phyloP scores from a whole-genome alignment of 2,329 filamentous ascomycete genomes.

The Calonectria pteridis region DNA sequence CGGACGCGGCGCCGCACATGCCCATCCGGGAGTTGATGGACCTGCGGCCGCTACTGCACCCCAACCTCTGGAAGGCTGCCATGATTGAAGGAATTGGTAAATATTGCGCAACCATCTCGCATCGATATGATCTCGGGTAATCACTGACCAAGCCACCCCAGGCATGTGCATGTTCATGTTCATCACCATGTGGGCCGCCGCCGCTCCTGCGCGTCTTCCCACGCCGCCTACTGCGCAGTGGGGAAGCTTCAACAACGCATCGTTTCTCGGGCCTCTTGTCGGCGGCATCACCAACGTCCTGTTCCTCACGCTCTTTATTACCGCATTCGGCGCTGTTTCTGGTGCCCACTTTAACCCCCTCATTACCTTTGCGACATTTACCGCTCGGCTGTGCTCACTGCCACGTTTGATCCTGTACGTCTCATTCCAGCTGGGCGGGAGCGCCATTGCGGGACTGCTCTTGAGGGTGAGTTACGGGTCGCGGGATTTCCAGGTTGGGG shows the following conservation, averaged over 20 bases:
- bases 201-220: slow-evolving; percentile 29
- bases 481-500: slow-evolving; percentile 45
- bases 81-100: slow-evolving; percentile 53
- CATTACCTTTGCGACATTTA: slow-evolving; percentile 67
- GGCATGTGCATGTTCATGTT: slow-evolving; percentile 40
- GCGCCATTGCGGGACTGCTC: slow-evolving; percentile 46
- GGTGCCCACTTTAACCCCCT: slow-evolving; percentile 67
- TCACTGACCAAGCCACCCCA: neutral
- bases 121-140: neutral
- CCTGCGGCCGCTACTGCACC: slow-evolving; percentile 48
- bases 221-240: slow-evolving; percentile 26
- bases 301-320: slow-evolving; percentile 62
- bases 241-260: slow-evolving; percentile 40
- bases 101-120: neutral
- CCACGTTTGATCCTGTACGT: slow-evolving; percentile 64
- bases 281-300: slow-evolving; percentile 48
- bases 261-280: slow-evolving; percentile 46
- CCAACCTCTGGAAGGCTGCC: slow-evolving; percentile 55
- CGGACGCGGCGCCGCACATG: slow-evolving; percentile 58
- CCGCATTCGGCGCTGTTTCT: slow-evolving; percentile 60
- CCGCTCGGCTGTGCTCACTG: slow-evolving; percentile 62
- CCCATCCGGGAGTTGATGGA: slow-evolving; percentile 50
- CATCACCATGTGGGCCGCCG: slow-evolving; percentile 35
- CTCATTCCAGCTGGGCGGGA: slow-evolving; percentile 60
- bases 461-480: slow-evolving; percentile 46